Base-by-base conservation (phyloP, 768 basidiomycete species). In the Rhodotorula babjevae region DNA sequence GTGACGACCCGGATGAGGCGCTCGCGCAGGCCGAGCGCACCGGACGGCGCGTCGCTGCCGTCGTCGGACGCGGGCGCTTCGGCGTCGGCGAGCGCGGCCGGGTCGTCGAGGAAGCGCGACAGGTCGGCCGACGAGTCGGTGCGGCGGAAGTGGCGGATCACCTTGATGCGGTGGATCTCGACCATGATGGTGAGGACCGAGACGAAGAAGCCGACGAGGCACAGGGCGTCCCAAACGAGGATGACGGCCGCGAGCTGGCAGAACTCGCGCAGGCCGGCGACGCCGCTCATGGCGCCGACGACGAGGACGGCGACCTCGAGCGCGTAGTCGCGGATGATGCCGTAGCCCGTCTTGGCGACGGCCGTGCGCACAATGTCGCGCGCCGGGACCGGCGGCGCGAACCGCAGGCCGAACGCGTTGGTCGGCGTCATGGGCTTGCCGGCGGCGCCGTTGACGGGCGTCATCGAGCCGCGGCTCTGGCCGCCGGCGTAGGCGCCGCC, bases 171-270 rank as follows among this genome's bases (percentile, higher is more conserved):
- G 73, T 83, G 82, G 52, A 84, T 81, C 81, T 99, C 95, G 72
- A 98, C 89, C 90, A 98, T 96, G 80, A 99, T 85, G n/a, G 87
- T 89, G 65, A 99, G 83, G 65, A 97, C 87, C 3, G 91, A 88
- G 1, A 91, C 86, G 79, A 95, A 89, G 82, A 96, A 95, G 1
- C 92, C 92, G 82, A 89, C 90, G 72, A 96, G 86, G 81, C 92
- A 84, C 44, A 93, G 78, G 80, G 93, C 96, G 80, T 99, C 96
- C 58, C 94, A 85, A 16, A 85, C 85, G 61, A 99, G 84, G 63
- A 92, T 84, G n/a, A 98, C 80, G 3, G 93, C 93, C 0, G 94
- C 96, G 25, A 97, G 87, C 19, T 93, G 90, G 79, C 95, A 98
- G 74, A 98, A 95, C 81, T 99, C 94, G 73, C 86, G 87, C 61